Percentiles rank a stretch among this genome's conserved stretches.
Conservation (phyloP, 1,139 yeast species). For the Arxiozyma bovina region DNA sequence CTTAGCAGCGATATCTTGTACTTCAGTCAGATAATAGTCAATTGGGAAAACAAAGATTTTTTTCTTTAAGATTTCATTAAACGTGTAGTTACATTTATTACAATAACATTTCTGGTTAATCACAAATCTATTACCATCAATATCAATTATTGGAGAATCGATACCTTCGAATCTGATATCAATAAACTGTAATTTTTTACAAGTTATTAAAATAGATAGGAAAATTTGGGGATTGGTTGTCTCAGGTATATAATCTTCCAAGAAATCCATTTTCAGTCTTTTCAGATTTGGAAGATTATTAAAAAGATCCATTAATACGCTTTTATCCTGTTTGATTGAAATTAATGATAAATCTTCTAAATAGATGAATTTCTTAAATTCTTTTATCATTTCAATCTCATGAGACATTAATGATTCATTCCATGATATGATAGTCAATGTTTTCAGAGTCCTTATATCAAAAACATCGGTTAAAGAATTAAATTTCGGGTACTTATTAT, state of each 20-base stretch:
- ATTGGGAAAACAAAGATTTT: conserved; percentile 29
- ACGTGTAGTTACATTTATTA: conserved; percentile 25
- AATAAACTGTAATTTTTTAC: conserved; percentile 31
- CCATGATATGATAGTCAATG: conserved; percentile 37
- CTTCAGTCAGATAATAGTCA: conserved; percentile 25
- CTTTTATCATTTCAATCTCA: conserved; percentile 30
- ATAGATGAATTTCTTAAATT: conserved; percentile 31
- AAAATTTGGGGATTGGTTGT: conserved; percentile 30
- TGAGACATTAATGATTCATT: conserved; percentile 29
- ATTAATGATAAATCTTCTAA: conserved; percentile 35
- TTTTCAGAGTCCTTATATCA: conserved; percentile 30
- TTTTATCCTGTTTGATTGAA: conserved; percentile 32
- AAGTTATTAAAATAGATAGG: conserved; percentile 29
- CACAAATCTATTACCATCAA: conserved; percentile 21
- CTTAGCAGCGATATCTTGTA: conserved; percentile 29
- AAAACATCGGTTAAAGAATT: conserved; percentile 31
- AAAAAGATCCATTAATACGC: conserved; percentile 28
- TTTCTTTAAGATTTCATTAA: conserved; percentile 25
- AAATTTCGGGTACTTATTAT: conserved; percentile 8
- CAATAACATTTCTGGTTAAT: conserved; percentile 31
- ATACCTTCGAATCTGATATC: conserved; percentile 34
- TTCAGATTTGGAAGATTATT: conserved; percentile 27
- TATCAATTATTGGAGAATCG: conserved; percentile 29
- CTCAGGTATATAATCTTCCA: conserved; percentile 31
- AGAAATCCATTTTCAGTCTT: conserved; percentile 35